phyloP scores from a whole-genome alignment of 768 basidiomycete species.

The Collybiopsis luxurians region DNA sequence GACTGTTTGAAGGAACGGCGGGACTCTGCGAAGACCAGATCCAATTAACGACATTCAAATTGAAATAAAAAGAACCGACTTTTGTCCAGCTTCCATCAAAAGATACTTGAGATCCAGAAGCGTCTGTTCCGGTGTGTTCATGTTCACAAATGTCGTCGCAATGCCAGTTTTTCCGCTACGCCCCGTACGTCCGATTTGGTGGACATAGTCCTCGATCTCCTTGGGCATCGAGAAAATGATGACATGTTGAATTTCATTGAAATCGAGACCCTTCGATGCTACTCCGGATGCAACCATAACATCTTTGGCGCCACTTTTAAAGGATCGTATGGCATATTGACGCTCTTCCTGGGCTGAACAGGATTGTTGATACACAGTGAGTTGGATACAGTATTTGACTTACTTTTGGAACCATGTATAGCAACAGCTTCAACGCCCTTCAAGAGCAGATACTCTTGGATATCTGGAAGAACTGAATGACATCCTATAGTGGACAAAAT shows the following conservation, averaged over 20 bases:
- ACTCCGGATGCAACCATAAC: conserved; percentile 99
- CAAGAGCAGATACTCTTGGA: conserved; percentile 93
- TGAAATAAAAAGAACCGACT: conserved; percentile 50
- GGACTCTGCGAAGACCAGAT: conserved; percentile 68
- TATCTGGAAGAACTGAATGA: conserved; percentile 54
- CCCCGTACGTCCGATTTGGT: conserved; percentile 98
- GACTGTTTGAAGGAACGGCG: conserved; percentile 85
- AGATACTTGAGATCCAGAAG: conserved; percentile 95
- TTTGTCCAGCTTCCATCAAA: conserved; percentile 95
- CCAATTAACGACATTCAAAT: not conserved
- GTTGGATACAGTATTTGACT: conserved; percentile 19
- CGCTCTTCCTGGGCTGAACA: conserved; percentile 91
- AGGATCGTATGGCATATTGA: conserved; percentile 97
- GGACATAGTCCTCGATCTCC: conserved; percentile 99
- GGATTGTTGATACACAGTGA: not conserved
- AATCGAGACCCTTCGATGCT: conserved; percentile 97
- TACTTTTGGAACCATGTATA: conserved; percentile 97
- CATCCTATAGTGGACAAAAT: not conserved
- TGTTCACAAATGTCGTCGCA: conserved; percentile 98
- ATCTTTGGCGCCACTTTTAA: conserved; percentile 96
- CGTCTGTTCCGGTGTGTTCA: conserved; percentile 96
- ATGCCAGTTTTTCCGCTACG: conserved; percentile 98
- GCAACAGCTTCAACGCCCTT: conserved; percentile 99
- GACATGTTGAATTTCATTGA: conserved; percentile 98
- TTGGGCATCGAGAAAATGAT: conserved; percentile 99